Percentiles rank a stretch among this genome's conserved stretches.
phyloP scores from a whole-genome alignment of 345 rosid genomes.

The Rhodamnia argentea region DNA sequence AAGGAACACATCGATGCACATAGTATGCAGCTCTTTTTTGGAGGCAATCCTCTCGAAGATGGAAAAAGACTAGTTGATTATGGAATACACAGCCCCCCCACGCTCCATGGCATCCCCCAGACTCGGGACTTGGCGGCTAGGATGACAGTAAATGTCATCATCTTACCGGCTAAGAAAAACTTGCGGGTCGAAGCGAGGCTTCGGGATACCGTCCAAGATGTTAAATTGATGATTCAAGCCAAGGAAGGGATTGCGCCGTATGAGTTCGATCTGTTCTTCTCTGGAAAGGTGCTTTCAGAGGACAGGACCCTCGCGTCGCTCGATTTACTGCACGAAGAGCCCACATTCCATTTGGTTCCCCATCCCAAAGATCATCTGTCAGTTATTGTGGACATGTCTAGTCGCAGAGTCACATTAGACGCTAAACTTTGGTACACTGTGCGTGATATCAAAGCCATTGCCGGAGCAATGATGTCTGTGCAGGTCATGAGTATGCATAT shows the following conservation, averaged over 20 bases:
- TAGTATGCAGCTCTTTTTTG: slow-evolving; percentile 5
- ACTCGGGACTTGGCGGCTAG: too few species aligned
- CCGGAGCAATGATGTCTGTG: background rate
- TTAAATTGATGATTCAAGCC: background rate
- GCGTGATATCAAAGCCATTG: background rate
- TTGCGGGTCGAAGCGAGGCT: background rate
- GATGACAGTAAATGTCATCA: too few species aligned
- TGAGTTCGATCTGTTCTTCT: background rate
- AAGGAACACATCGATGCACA: slow-evolving; percentile 6
- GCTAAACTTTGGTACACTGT: background rate
- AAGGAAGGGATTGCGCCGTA: fast-evolving
- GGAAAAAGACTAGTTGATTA: too few species aligned
- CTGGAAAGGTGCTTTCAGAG: background rate
- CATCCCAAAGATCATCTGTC: background rate
- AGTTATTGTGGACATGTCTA: background rate
- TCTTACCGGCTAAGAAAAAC: background rate
- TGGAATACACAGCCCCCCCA: too few species aligned
- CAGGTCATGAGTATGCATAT: background rate
- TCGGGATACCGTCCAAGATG: background rate
- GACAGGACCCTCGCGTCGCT: background rate
- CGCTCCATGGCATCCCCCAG: background rate
- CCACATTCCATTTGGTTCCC: background rate
- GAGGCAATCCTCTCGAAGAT: slow-evolving; percentile 3
- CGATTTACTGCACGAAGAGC: background rate
- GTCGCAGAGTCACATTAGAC: background rate